Conservation (phyloP, 2,329 filamentous ascomycete species). For the Colletotrichum endophyticum region DNA sequence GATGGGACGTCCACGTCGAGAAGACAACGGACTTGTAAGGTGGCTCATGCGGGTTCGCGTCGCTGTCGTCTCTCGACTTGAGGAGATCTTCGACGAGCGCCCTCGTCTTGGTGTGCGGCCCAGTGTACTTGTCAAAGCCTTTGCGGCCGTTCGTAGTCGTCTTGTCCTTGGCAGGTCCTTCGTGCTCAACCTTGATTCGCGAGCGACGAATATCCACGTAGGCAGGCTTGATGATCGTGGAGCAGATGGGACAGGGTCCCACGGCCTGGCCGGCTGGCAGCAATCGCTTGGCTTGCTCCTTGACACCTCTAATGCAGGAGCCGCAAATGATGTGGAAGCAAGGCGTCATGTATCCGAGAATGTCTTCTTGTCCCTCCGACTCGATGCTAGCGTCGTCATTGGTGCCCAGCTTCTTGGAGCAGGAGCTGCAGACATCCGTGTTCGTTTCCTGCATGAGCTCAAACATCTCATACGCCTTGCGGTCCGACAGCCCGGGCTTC, state of each 20-base stretch:
- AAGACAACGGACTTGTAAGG: constrained; percentile 95
- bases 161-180: constrained; percentile 48
- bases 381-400: constrained; percentile 62
- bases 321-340: constrained; percentile 88
- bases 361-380: constrained; percentile 64
- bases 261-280: constrained; percentile 39
- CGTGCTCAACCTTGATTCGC: constrained; percentile 62
- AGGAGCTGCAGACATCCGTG: constrained; percentile 74
- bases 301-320: constrained; percentile 69
- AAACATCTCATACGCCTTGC: constrained; percentile 85
- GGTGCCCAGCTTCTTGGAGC: constrained; percentile 66
- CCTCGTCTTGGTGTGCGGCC: constrained; percentile 90
- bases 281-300: constrained; percentile 52
- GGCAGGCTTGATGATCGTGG: constrained; percentile 63
- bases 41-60: constrained; percentile 64
- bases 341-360: constrained; percentile 80
- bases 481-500: constrained; percentile 63
- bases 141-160: constrained; percentile 26
- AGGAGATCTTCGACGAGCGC: constrained; percentile 80
- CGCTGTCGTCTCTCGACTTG: constrained; percentile 66
- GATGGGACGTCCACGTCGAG: constrained; percentile 93
- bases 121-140: constrained; percentile 71
- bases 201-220: constrained; percentile 73
- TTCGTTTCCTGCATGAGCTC: constrained; percentile 84
- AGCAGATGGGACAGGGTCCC: constrained; percentile 73